Conservation (phyloP, 176 grass and related monocot genomes). For the Paspalum notatum region DNA sequence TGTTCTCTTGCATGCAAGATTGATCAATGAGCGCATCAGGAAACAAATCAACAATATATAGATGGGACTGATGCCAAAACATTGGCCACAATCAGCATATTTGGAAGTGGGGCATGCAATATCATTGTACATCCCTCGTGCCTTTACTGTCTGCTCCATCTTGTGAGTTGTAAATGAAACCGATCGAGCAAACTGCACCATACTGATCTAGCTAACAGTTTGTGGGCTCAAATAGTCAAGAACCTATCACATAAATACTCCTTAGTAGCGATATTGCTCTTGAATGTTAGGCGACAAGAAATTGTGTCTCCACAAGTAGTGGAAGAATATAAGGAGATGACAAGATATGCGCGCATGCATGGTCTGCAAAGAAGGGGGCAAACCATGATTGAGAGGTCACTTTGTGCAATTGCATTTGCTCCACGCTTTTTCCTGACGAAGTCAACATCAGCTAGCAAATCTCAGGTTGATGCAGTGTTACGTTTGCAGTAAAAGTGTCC, state of each 20-base stretch:
- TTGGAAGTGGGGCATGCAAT: slow-evolving; percentile 29
- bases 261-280: background rate
- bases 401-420: slow-evolving; percentile 27
- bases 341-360: slow-evolving; percentile 31
- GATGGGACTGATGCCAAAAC: slow-evolving; percentile 31
- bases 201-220: slow-evolving; percentile 16
- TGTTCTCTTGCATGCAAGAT: background rate
- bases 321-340: slow-evolving; percentile 32
- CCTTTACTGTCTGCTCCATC: background rate
- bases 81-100: slow-evolving; percentile 6
- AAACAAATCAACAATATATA: slow-evolving; percentile 10
- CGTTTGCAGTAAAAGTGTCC: slow-evolving; percentile 18
- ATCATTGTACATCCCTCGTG: slow-evolving; percentile 19
- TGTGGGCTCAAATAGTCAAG: slow-evolving; percentile 24
- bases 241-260: background rate
- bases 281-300: background rate
- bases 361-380: slow-evolving; percentile 40
- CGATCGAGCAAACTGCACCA: background rate
- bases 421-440: slow-evolving; percentile 15
- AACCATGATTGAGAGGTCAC: slow-evolving; percentile 28
- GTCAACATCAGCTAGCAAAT: background rate
- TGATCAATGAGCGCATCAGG: background rate
- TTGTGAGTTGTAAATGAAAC: background rate
- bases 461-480: background rate
- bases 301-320: slow-evolving; percentile 26